phyloP scores from a whole-genome alignment of 805 yeast genomes.

The Wickerhamomyces xylosicus region DNA sequence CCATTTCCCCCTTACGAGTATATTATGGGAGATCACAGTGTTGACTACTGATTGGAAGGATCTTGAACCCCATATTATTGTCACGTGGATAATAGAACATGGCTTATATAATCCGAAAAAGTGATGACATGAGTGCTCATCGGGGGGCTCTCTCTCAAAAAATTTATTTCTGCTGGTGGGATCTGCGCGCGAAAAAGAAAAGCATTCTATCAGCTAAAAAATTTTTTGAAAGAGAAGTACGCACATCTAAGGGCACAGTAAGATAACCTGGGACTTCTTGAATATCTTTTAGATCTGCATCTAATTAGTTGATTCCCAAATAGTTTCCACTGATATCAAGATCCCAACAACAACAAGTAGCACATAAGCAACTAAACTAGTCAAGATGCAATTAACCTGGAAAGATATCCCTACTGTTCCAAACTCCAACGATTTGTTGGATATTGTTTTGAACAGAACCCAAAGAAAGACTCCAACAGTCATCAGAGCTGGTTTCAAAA shows the following conservation, averaged over 20 bases:
- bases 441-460: slow-evolving; percentile 91
- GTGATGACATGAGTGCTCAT: too few relatives aligned
- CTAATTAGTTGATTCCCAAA: neutral
- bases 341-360: neutral
- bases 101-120: too few relatives aligned
- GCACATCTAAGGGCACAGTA: neutral
- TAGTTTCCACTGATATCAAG: neutral
- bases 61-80: too few relatives aligned
- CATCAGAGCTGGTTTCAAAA: slow-evolving; percentile 90
- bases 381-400: slow-evolving; percentile 90
- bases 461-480: slow-evolving; percentile 99
- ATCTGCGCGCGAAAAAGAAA: neutral
- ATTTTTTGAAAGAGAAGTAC: neutral
- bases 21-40: too few relatives aligned
- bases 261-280: too few relatives aligned
- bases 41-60: too few relatives aligned
- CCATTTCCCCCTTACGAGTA: too few relatives aligned
- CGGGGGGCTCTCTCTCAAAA: too few relatives aligned
- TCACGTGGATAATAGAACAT: too few relatives aligned
- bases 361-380: neutral
- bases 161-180: too few relatives aligned
- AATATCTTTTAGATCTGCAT: neutral
- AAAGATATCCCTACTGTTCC: slow-evolving; percentile 97
- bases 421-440: slow-evolving; percentile 84
- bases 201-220: neutral